Conservation (phyloP, 148 eudicot species). For the Rhododendron griersonianum region DNA sequence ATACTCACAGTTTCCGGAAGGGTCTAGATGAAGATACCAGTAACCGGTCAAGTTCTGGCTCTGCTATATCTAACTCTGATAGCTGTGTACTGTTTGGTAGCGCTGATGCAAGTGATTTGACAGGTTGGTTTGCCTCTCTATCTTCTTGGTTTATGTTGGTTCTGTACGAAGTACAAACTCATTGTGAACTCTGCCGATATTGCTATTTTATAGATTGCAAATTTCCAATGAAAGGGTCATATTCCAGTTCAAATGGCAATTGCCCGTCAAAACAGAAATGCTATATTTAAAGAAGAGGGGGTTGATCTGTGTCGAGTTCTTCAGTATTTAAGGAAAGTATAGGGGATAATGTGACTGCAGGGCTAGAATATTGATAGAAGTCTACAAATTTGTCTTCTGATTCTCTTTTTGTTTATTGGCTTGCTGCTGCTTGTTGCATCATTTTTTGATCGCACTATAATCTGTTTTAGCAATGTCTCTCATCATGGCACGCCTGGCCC, state of each 20-base stretch:
- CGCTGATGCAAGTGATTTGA: constrained; percentile 85
- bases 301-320: too few species aligned
- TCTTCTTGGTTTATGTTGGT: constrained; percentile 1
- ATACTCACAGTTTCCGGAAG: constrained; percentile 43
- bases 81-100: constrained; percentile 78
- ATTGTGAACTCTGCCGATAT: not conserved
- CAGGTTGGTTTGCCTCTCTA: constrained; percentile 45
- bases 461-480: not conserved
- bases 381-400: not conserved
- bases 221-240: not conserved
- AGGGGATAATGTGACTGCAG: not conserved
- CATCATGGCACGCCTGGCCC: not conserved
- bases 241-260: constrained; percentile 2
- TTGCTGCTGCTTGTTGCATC: not conserved
- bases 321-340: too few species aligned
- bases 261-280: not conserved
- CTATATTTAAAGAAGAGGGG: not conserved
- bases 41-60: constrained; percentile 96
- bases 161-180: not conserved
- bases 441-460: not conserved
- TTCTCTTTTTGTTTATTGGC: not conserved
- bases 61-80: constrained; percentile 92
- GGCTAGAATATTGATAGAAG: not conserved
- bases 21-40: constrained; percentile 78
- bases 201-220: not conserved